Evolutionary conservation across 257 asterid genomes (phyloP), one percentile per base, ranked within the genome.

Genomic region (Solanum ahanhuiri): DNA sequence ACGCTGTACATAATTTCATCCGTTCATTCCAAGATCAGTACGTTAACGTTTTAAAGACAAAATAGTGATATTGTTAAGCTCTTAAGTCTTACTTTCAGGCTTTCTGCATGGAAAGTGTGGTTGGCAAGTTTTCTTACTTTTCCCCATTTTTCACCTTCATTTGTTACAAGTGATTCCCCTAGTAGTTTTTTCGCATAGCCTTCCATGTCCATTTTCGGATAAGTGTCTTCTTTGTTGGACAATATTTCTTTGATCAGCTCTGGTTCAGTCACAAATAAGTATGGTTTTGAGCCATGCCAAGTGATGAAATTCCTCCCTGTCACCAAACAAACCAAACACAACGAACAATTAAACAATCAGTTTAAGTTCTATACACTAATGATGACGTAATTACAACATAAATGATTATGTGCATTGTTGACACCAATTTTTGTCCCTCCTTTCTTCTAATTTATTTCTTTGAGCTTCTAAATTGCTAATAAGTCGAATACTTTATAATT

Each of bases 91-190:
- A 92, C 96, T 88, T 91, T 94, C 33, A 93, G 86, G 89, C 93
- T 92, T 69, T 91, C 93, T 7, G 90, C 92, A 34, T 93, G 92
- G 89, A 94, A 94, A n/a, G 84, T 93, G 23, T 91, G 92, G 87
- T 91, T 92, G 75, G 95, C 92, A 31, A 94, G 89, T 81, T 93
- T 94, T 77, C 96, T 75, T 92, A 93, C 91, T 35, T 88, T 92
- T 15, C 85, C 88, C 98, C 98, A 94, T 84, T 94, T 92, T 82
- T 88, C 86, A 20, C 98, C 96, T 88, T 93, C 90, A 1, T 95
- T 90, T 25, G 95, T 88, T 12, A 95, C 87, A 45, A 94, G 91
- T 34, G 95, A 94, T 64, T 93, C 93, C 71, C 98, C 98, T n/a
- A 94, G 83, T 34, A 94, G 87, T 91, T 91, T 92, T 89, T 87